Evolutionary conservation across 192 early-diverging fungal species (phyloP), one percentile per base, ranked within the genome.

Genomic region (Podila verticillata): DNA sequence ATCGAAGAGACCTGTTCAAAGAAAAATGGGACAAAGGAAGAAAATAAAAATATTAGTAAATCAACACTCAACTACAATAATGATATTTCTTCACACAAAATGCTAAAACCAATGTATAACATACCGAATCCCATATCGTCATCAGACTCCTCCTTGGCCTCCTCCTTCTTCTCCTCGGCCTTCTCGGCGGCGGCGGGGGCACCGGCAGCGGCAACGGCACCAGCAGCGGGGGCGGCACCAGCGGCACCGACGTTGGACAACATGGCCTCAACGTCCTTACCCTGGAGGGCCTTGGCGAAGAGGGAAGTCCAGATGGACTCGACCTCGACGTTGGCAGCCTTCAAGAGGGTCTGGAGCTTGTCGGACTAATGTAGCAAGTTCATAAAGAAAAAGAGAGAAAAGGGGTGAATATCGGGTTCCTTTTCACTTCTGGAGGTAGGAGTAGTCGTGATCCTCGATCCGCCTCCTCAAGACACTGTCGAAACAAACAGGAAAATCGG

Each of bases 271-370:
- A 99, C 83, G 87, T 97, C 93, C 90, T 95, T 93, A 73, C 96
- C 96, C 72, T 89, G 95, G 78, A 99, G 93, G 63, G 97, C 97
- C 93, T 99, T 99, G 89, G 97, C 95, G 89, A 97, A 99, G 78
- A 99, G 88, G 84, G 83, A 87, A 81, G 93, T 93, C 95, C 95
- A 99, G 91, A 98, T 94, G 73, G 94, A 85, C 88, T 99, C 96
- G 68, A 98, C 91, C 60, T 92, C 89, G 73, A 95, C 75, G 85
- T 95, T 94, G 73, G 97, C 95, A 74, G 96, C 94, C 83, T 91
- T 92, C 88, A 94, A 93, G 87, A 99, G 88, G 64, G 94, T 86
- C 87, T 89, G 87, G 70, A 99, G 91, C 91, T 97, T 96, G 88
- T 98, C 97, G 75, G 96, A 94, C 93, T 93, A 84, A 60, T n/a